These are phyloP conservation scores for Aspergillus novoparasiticus DNA, from an alignment of 2,329 filamentous ascomycete species.

Conservation along the genomic window DNA sequence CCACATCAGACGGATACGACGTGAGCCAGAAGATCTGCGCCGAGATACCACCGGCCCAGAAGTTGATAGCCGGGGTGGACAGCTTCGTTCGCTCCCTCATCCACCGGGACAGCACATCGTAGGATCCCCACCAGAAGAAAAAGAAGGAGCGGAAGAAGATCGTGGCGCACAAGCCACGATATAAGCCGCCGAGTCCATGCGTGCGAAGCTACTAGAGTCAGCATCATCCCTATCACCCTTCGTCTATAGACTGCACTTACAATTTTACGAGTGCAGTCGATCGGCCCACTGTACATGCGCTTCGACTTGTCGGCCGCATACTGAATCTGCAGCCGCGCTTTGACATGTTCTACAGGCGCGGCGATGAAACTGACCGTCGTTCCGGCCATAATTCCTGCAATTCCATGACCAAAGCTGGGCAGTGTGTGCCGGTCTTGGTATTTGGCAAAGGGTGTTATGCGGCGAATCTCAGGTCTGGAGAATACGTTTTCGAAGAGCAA, in stretches of 20 bases:
- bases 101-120: constrained; percentile 76
- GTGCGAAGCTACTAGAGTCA: constrained; percentile 39
- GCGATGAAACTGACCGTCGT: constrained; percentile 90
- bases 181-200: constrained; percentile 80
- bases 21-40: constrained; percentile 95
- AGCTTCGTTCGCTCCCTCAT: constrained; percentile 69
- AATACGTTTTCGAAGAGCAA: constrained; percentile 81
- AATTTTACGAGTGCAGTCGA: constrained; percentile 76
- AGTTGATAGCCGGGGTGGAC: constrained; percentile 81
- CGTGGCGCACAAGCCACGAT: constrained; percentile 82
- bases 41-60: constrained; percentile 92
- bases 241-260: constrained; percentile 32
- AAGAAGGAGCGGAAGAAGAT: constrained; percentile 90
- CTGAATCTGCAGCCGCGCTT: constrained; percentile 90
- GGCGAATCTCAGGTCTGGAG: constrained; percentile 51
- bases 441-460: constrained; percentile 40
- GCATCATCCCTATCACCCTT: background rate
- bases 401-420: constrained; percentile 77
- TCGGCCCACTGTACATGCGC: constrained; percentile 79
- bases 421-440: constrained; percentile 54
- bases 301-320: constrained; percentile 79
- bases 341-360: constrained; percentile 92
- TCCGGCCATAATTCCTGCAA: constrained; percentile 85
- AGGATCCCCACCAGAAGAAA: constrained; percentile 98
- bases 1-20: constrained; percentile 87